Conservation (phyloP, 2,329 filamentous ascomycete species). For the Alternaria incomplexa region DNA sequence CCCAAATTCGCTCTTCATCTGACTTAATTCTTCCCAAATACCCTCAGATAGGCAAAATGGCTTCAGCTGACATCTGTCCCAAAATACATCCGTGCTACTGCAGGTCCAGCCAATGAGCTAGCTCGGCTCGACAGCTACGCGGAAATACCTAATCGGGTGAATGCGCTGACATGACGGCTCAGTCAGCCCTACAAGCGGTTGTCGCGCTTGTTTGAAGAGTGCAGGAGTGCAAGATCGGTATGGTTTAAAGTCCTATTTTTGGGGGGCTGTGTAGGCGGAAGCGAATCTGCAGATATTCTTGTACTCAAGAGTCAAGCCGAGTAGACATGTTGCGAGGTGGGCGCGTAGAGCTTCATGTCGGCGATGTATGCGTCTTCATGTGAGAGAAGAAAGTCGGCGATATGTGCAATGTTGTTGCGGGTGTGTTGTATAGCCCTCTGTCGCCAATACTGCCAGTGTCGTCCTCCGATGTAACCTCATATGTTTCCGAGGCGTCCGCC, state of each 20-base stretch:
- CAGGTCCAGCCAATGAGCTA: neutral
- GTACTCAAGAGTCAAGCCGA: neutral
- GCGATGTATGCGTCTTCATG: neutral
- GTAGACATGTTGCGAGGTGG: slow-evolving; percentile 12
- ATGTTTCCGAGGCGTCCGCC: neutral
- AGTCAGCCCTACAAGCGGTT: slow-evolving; percentile 40
- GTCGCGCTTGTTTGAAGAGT: slow-evolving; percentile 30
- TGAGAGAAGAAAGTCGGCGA: neutral
- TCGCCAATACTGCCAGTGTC: neutral
- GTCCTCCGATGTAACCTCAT: neutral
- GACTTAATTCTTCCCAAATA: slow-evolving; percentile 5
- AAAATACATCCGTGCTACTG: slow-evolving; percentile 10
- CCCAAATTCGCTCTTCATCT: neutral
- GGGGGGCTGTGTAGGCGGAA: slow-evolving; percentile 20
- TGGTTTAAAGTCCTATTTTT: slow-evolving; percentile 32
- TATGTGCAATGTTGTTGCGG: neutral
- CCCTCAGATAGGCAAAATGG: neutral
- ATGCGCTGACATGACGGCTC: slow-evolving; percentile 6
- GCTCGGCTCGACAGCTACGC: neutral
- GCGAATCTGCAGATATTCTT: slow-evolving; percentile 17
- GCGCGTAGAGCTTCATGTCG: slow-evolving; percentile 10
- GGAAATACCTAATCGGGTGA: slow-evolving; percentile 5
- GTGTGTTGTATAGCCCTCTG: neutral
- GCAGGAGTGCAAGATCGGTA: slow-evolving; percentile 1
- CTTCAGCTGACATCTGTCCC: slow-evolving; percentile 5